Evolutionary conservation across 208 protist genomes (phyloP).

Genomic region (Trypanosoma mega): DNA sequence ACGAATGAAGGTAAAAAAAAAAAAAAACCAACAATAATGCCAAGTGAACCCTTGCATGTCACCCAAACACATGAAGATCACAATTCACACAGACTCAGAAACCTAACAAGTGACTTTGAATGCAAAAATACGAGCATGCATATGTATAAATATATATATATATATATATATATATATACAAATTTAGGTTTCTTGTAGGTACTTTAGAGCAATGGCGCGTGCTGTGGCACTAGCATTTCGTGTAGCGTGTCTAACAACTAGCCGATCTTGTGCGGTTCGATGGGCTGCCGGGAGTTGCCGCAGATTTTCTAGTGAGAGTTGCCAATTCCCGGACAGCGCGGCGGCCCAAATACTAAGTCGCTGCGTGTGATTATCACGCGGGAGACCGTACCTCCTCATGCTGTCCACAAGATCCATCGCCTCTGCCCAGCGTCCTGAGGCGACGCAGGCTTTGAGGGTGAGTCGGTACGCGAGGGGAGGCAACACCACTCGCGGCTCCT

Average conservation of each 20-base stretch:
- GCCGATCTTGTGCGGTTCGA: slow-evolving; percentile 63
- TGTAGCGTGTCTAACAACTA: slow-evolving; percentile 61
- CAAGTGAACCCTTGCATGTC: background rate
- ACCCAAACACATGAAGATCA: too few species aligned
- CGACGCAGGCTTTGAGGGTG: slow-evolving; percentile 60
- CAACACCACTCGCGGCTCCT: slow-evolving; percentile 67
- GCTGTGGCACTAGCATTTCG: slow-evolving; percentile 45
- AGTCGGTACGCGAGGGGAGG: slow-evolving; percentile 77
- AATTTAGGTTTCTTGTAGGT: slow-evolving; percentile 46
- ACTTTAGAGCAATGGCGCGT: slow-evolving; percentile 52
- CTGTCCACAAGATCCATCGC: slow-evolving; percentile 43
- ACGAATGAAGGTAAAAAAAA: too few species aligned
- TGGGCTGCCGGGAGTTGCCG: slow-evolving; percentile 39
- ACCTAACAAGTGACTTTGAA: background rate
- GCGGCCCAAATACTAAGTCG: slow-evolving; percentile 70
- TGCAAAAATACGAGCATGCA: background rate
- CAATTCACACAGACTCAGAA: background rate
- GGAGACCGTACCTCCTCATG: slow-evolving; percentile 67
- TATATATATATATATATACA: background rate
- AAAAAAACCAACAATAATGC: slow-evolving; percentile 1
- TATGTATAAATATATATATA: background rate
- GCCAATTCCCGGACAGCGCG: slow-evolving; percentile 64
- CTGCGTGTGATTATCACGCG: slow-evolving; percentile 75
- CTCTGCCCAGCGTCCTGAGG: slow-evolving; percentile 43
- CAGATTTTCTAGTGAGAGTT: slow-evolving; percentile 58